phyloP scores from a whole-genome alignment of 306 rosid genomes.

The Sindora glabra region DNA sequence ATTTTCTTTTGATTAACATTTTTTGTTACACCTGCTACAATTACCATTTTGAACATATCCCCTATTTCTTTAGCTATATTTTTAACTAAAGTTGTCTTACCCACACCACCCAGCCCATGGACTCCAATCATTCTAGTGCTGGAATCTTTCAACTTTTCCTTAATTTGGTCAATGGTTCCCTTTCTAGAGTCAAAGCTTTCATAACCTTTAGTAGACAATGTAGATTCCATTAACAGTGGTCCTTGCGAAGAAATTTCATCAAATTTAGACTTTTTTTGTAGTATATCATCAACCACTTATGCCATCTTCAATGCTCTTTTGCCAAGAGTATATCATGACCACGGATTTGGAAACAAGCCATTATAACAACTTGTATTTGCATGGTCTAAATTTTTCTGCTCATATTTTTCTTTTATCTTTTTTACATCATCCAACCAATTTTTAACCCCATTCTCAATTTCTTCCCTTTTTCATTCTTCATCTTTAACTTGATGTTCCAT shows the following conservation, averaged over 20 bases:
- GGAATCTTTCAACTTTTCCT: background rate
- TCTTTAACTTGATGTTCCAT: background rate
- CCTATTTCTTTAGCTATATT: background rate
- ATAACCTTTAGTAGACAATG: background rate
- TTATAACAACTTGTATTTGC: background rate
- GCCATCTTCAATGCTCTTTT: background rate
- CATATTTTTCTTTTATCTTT: background rate
- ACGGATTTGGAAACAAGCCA: background rate
- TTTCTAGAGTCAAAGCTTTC: background rate
- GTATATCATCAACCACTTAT: background rate
- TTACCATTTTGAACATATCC: background rate
- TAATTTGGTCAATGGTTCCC: background rate
- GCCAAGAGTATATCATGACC: constrained; percentile 9
- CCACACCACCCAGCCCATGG: background rate
- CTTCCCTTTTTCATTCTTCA: background rate
- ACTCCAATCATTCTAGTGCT: background rate
- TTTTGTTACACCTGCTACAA: background rate
- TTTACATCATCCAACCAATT: too few relatives aligned
- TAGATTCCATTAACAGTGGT: background rate
- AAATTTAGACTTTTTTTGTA: too few relatives aligned
- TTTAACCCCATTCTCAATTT: background rate
- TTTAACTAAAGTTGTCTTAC: background rate
- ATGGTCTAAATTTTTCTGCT: background rate
- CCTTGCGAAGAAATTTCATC: background rate
- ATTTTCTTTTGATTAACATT: too few relatives aligned